A percentile compares a stretch with the other conserved stretches of the same genome.
Evolutionary conservation across 768 basidiomycete genomes (phyloP).

Genomic region (Xanthoconium stramineum): DNA sequence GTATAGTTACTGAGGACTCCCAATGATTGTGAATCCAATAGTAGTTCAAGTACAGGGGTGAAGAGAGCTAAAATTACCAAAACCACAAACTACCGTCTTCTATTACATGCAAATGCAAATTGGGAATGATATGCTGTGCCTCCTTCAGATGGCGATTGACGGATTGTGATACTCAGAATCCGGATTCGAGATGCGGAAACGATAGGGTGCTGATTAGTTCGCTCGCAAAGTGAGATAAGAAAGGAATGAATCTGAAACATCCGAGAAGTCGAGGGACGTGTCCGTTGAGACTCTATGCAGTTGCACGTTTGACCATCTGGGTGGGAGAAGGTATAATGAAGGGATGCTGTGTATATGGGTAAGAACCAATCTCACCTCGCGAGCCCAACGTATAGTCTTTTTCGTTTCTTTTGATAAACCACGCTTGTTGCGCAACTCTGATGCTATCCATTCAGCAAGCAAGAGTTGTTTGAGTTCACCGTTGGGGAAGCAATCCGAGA

Average conservation of each 20-base stretch:
- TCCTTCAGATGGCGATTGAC: slow-evolving; percentile 67
- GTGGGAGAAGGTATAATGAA: not conserved
- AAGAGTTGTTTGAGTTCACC: slow-evolving; percentile 80
- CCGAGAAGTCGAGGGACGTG: slow-evolving; percentile 19
- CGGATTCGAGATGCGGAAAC: slow-evolving; percentile 12
- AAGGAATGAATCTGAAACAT: slow-evolving; percentile 31
- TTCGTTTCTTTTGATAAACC: slow-evolving; percentile 76
- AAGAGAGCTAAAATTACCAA: slow-evolving; percentile 25
- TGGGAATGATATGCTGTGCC: slow-evolving; percentile 49
- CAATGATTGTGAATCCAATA: too few relatives aligned
- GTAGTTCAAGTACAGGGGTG: not conserved
- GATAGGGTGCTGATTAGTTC: slow-evolving; percentile 37
- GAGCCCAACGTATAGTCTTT: slow-evolving; percentile 90
- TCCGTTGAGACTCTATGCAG: slow-evolving; percentile 48
- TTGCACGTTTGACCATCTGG: slow-evolving; percentile 79
- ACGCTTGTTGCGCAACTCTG: slow-evolving; percentile 67
- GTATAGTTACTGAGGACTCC: too few relatives aligned
- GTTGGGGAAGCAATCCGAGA: slow-evolving; percentile 82
- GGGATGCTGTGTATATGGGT: not conserved
- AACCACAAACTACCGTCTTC: slow-evolving; percentile 37
- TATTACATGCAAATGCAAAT: slow-evolving; percentile 57
- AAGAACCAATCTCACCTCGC: slow-evolving; percentile 59
- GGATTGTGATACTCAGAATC: slow-evolving; percentile 20
- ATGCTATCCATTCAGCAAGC: slow-evolving; percentile 74
- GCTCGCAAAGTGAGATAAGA: slow-evolving; percentile 43